phyloP scores from a whole-genome alignment of 176 grass and related monocot genomes.

The Eragrostis curvula region DNA sequence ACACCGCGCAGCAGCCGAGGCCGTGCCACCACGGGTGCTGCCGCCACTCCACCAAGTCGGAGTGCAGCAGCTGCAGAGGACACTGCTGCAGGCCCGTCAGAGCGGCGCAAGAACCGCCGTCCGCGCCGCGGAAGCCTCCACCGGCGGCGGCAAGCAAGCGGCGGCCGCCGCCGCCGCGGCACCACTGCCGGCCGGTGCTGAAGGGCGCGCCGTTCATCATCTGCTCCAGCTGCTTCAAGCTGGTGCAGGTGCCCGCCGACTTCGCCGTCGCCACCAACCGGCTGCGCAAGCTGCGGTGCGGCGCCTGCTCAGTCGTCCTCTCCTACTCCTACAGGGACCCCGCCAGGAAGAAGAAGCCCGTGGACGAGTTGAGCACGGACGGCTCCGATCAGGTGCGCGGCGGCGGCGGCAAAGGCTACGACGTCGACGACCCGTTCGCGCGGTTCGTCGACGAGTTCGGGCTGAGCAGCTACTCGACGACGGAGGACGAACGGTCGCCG shows the following conservation, averaged over 20 bases:
- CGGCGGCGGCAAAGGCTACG: slow-evolving; percentile 4
- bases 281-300: slow-evolving; percentile 74
- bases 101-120: background rate
- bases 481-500: slow-evolving; percentile 46
- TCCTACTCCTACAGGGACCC: slow-evolving; percentile 69
- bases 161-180: slow-evolving; percentile 36
- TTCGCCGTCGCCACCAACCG: slow-evolving; percentile 57
- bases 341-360: slow-evolving; percentile 46
- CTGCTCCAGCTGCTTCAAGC: slow-evolving; percentile 74
- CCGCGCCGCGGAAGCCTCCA: background rate
- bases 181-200: slow-evolving; percentile 76
- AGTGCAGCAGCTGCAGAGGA: slow-evolving; percentile 43
- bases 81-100: slow-evolving; percentile 34
- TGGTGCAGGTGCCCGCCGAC: slow-evolving; percentile 75
- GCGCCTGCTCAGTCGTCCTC: slow-evolving; percentile 68
- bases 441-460: slow-evolving; percentile 53
- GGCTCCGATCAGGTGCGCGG: slow-evolving; percentile 13
- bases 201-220: slow-evolving; percentile 90
- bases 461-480: slow-evolving; percentile 57
- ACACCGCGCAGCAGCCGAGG: too few species aligned
- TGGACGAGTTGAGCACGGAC: background rate
- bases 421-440: slow-evolving; percentile 52
- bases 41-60: slow-evolving; percentile 23
- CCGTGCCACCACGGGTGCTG: slow-evolving; percentile 39
- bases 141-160: background rate